Evolutionary conservation across 768 basidiomycete species (phyloP).

Genomic region (Auricularia heimuer): DNA sequence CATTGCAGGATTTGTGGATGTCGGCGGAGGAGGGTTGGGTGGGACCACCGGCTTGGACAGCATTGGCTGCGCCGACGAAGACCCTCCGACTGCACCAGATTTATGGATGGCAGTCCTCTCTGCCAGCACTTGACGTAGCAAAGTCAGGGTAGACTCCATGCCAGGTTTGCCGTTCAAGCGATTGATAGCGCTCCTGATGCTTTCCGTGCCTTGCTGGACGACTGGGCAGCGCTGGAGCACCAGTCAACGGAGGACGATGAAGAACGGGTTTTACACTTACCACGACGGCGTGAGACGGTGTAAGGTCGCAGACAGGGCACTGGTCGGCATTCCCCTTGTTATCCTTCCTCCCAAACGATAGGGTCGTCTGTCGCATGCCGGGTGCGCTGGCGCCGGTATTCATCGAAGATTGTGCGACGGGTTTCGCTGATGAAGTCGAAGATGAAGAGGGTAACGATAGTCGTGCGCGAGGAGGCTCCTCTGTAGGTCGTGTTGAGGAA

Average conservation of each 20-base stretch:
- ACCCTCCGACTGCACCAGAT: neutral
- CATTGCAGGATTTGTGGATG: neutral
- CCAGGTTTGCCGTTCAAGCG: slow-evolving; percentile 34
- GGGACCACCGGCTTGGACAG: neutral
- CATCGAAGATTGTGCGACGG: neutral
- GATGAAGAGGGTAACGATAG: too few species aligned
- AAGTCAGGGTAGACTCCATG: slow-evolving; percentile 24
- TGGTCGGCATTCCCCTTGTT: neutral
- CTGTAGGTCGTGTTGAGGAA: neutral
- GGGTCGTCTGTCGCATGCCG: neutral
- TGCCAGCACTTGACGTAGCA: slow-evolving; percentile 20
- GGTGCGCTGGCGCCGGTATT: neutral
- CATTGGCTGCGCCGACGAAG: neutral
- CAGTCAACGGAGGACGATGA: slow-evolving; percentile 41
- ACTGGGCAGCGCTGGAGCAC: slow-evolving; percentile 43
- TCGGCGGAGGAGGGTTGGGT: neutral
- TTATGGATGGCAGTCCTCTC: neutral
- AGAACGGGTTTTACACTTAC: neutral
- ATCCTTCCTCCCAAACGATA: neutral
- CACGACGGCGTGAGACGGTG: neutral
- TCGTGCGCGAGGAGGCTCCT: neutral
- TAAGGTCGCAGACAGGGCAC: neutral
- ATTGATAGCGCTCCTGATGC: slow-evolving; percentile 34
- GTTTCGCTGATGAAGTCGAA: neutral
- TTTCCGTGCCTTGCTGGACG: slow-evolving; percentile 38